phyloP scores from a whole-genome alignment of 2,329 filamentous ascomycete species.

The Pyrenochaeta sp. region DNA sequence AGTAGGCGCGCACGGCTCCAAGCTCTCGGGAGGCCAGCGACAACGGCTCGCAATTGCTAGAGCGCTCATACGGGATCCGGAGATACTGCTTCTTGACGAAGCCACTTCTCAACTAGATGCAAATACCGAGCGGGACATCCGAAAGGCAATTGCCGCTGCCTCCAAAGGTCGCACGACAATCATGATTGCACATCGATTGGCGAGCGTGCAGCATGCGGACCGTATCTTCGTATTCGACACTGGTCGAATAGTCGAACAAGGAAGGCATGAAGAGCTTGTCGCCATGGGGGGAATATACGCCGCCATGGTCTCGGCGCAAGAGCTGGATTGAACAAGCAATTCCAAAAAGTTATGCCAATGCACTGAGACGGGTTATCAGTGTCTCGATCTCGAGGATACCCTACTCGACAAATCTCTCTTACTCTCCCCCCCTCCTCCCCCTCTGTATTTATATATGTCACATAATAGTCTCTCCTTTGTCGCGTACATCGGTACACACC shows the following conservation, averaged over 20 bases:
- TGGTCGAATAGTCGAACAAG: conserved; percentile 67
- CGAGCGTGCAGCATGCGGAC: conserved; percentile 80
- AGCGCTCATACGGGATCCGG: conserved; percentile 56
- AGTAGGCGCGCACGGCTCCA: conserved; percentile 53
- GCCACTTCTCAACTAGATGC: conserved; percentile 58
- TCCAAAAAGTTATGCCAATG: no score
- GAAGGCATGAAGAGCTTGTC: conserved; percentile 69
- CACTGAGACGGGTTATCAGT: no score
- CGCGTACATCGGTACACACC: not conserved
- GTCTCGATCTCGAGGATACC: no score
- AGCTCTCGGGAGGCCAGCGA: conserved; percentile 57
- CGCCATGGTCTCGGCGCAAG: conserved; percentile 48
- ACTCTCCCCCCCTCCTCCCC: no score
- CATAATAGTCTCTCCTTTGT: not conserved
- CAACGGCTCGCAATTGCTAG: conserved; percentile 58
- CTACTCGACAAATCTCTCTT: no score
- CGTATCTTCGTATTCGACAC: conserved; percentile 81
- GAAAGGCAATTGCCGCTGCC: conserved; percentile 52
- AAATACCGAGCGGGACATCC: conserved; percentile 54
- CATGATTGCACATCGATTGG: conserved; percentile 79
- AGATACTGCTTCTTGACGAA: conserved; percentile 58
- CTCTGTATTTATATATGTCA: not conserved
- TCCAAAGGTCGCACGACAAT: conserved; percentile 67
- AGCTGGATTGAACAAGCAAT: conserved; percentile 33
- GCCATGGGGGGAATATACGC: conserved; percentile 45